Evolutionary conservation across 2,329 filamentous ascomycete species (phyloP).

Genomic region (Fusarium humuli): DNA sequence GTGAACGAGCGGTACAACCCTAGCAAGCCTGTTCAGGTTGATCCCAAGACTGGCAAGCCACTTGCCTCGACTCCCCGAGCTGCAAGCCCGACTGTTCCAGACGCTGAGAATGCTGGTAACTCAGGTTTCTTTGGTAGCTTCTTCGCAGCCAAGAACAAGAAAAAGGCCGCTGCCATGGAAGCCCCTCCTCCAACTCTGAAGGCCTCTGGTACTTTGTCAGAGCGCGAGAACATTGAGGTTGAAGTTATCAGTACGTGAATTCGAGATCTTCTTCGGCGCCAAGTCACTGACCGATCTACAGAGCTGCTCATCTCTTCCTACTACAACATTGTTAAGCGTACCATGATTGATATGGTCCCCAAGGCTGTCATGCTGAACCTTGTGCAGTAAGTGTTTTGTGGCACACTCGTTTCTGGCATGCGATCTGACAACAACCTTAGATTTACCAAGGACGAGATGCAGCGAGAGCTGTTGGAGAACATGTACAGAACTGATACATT

Average conservation of each 20-base stretch:
- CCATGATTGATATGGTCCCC: conserved; percentile 99
- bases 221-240: conserved; percentile 94
- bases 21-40: conserved; percentile 89
- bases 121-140: conserved; percentile 97
- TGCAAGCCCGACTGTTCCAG: conserved; percentile 76
- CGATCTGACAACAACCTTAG: conserved; percentile 59
- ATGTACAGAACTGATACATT: conserved; percentile 94
- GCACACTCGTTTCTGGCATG: not conserved
- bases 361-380: conserved; percentile 99
- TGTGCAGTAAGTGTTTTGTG: conserved; percentile 77
- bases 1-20: conserved; percentile 92
- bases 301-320: conserved; percentile 96
- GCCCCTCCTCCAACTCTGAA: conserved; percentile 91
- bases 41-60: conserved; percentile 98
- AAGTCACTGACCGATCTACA: conserved; percentile 52
- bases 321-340: conserved; percentile 97
- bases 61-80: conserved; percentile 77
- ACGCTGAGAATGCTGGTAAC: conserved; percentile 64
- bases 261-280: not conserved
- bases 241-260: conserved; percentile 90
- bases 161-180: conserved; percentile 99
- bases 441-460: conserved; percentile 98
- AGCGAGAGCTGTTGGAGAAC: conserved; percentile 93
- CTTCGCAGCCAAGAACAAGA: conserved; percentile 99
- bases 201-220: conserved; percentile 91